Evolutionary conservation across 2,329 filamentous ascomycete species (phyloP).

Genomic region (Aspergillus sp.): DNA sequence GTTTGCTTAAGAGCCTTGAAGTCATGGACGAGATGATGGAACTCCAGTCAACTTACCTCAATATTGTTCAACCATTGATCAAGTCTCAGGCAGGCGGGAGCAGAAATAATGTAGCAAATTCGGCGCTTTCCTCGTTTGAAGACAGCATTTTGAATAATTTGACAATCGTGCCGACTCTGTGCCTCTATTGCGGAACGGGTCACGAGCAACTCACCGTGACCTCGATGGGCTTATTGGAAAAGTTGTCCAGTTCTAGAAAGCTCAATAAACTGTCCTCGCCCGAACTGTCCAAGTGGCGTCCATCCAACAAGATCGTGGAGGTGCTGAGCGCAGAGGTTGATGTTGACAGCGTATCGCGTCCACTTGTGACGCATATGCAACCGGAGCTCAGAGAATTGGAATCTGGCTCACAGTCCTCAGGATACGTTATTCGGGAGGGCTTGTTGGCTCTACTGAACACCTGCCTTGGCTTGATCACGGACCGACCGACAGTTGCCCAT

Average conservation of each 20-base stretch:
- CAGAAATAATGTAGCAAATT: constrained; percentile 58
- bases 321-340: constrained; percentile 77
- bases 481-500: constrained; percentile 80
- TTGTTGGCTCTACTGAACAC: constrained; percentile 79
- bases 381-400: constrained; percentile 62
- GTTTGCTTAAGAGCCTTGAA: constrained; percentile 71
- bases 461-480: constrained; percentile 65
- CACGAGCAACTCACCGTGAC: constrained; percentile 72
- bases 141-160: constrained; percentile 81
- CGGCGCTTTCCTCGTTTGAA: constrained; percentile 79
- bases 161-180: constrained; percentile 69
- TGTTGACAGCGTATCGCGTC: constrained; percentile 67
- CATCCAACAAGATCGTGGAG: constrained; percentile 77
- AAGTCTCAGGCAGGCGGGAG: constrained; percentile 56
- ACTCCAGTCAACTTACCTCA: constrained; percentile 81
- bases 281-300: constrained; percentile 52
- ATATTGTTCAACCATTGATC: constrained; percentile 74
- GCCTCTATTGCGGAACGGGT: constrained; percentile 76
- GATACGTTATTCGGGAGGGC: constrained; percentile 73
- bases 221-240: constrained; percentile 74
- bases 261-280: constrained; percentile 63
- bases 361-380: constrained; percentile 61
- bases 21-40: constrained; percentile 76
- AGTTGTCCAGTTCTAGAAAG: constrained; percentile 73
- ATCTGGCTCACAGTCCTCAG: constrained; percentile 58